Conservation (phyloP, 2,329 filamentous ascomycete genomes). For the Trematosphaeria pertusa region DNA sequence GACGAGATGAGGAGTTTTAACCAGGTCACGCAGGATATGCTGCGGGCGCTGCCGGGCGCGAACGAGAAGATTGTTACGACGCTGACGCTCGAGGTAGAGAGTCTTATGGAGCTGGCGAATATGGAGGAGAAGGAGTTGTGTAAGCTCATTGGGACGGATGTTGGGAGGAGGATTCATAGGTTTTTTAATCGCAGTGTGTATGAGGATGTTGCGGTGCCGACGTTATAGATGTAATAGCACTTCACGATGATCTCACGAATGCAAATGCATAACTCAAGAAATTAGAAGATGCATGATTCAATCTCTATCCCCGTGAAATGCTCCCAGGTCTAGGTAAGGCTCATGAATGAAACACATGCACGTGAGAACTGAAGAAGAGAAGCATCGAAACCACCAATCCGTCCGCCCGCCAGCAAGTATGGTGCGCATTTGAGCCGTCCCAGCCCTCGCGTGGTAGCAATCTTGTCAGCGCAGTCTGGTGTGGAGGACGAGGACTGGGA, state of each 20-base stretch:
- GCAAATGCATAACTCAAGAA: no score
- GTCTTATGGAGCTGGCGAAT: conserved; percentile 83
- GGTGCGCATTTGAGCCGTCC: conserved; percentile 50
- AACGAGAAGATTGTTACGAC: conserved; percentile 74
- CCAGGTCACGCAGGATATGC: conserved; percentile 87
- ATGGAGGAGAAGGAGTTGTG: conserved; percentile 77
- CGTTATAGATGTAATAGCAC: conserved; percentile 11
- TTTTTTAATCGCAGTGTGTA: conserved; percentile 77
- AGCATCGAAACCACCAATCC: no score
- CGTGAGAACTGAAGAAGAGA: no score
- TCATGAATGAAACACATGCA: no score
- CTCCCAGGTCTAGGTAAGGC: no score
- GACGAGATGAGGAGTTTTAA: conserved; percentile 75
- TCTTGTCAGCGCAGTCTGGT: background rate
- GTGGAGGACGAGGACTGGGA: conserved; percentile 29
- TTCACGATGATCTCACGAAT: no score
- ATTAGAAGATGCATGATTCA: no score
- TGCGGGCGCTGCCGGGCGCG: conserved; percentile 83
- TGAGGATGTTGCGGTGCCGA: conserved; percentile 37
- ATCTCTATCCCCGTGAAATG: no score
- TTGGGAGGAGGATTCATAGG: conserved; percentile 74
- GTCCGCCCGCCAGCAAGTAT: conserved; percentile 47
- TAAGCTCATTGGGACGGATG: conserved; percentile 77
- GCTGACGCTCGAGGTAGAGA: conserved; percentile 75
- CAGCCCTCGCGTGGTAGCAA: conserved; percentile 5